phyloP scores from a whole-genome alignment of 2,329 filamentous ascomycete genomes.

The Xylariaceae sp. region DNA sequence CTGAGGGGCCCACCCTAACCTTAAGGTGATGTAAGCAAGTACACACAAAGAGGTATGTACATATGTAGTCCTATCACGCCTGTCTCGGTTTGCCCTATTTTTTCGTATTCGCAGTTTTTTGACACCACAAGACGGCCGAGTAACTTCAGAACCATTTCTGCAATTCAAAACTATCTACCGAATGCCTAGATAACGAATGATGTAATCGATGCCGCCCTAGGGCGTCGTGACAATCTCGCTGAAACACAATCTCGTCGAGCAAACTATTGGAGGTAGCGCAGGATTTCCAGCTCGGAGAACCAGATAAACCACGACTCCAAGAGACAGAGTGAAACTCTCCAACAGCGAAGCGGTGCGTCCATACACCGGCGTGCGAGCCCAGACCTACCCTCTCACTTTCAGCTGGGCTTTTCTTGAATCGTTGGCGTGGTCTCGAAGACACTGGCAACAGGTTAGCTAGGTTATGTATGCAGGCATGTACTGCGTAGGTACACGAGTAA shows the following conservation, averaged over 20 bases:
- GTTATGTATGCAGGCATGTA: neutral
- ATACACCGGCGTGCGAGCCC: too few species aligned
- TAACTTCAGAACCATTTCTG: slow-evolving; percentile 7
- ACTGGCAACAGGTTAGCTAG: too few species aligned
- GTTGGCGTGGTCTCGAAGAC: neutral
- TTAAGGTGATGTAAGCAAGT: too few species aligned
- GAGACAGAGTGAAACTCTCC: slow-evolving; percentile 10
- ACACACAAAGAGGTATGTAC: too few species aligned
- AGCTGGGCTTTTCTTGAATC: too few species aligned
- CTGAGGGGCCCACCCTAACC: slow-evolving; percentile 8
- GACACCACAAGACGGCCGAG: neutral
- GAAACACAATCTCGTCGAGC: slow-evolving; percentile 9
- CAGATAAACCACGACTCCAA: slow-evolving; percentile 19
- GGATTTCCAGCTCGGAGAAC: slow-evolving; percentile 16
- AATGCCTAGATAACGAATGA: too few species aligned
- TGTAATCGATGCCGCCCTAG: slow-evolving; percentile 13
- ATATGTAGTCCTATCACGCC: too few species aligned
- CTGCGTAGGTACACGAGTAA: neutral
- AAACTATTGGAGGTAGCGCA: slow-evolving; percentile 7
- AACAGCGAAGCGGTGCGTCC: too few species aligned
- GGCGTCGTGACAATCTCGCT: slow-evolving; percentile 13
- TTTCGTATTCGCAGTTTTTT: neutral
- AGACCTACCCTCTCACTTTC: too few species aligned
- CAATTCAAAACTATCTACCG: slow-evolving; percentile 18
- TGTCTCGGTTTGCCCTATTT: too few species aligned